Conservation (phyloP, 2,329 filamentous ascomycete genomes). For the Colletotrichum zoysiae region DNA sequence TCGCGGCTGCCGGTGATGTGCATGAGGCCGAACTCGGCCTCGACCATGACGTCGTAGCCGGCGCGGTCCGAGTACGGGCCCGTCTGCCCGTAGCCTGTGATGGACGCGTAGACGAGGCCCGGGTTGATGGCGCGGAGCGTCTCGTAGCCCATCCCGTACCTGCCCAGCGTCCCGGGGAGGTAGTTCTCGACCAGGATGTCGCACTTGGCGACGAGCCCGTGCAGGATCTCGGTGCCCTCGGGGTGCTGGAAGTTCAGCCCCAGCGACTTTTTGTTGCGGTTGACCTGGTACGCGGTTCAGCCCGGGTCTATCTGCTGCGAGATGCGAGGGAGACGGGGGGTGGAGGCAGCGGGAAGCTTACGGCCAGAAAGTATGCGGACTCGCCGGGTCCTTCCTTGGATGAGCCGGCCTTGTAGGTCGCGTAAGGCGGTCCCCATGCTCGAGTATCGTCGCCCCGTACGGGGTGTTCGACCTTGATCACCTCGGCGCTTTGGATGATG, state of each 20-base stretch:
- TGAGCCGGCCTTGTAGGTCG: constrained; percentile 75
- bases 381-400: constrained; percentile 80
- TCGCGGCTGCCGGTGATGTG: constrained; percentile 94
- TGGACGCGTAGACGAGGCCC: constrained; percentile 89
- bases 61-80: constrained; percentile 89
- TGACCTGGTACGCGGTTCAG: constrained; percentile 70
- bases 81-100: constrained; percentile 96
- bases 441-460: constrained; percentile 91
- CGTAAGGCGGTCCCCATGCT: constrained; percentile 97
- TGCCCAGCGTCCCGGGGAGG: constrained; percentile 87
- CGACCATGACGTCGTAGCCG: constrained; percentile 99
- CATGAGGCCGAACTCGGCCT: constrained; percentile 98
- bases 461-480: constrained; percentile 98
- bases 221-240: constrained; percentile 86
- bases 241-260: constrained; percentile 91
- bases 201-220: constrained; percentile 84
- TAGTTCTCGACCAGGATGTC: constrained; percentile 98
- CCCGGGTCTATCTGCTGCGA: not conserved
- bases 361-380: constrained; percentile 93
- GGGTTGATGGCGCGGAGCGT: constrained; percentile 87
- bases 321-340: not conserved
- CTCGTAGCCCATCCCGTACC: constrained; percentile 91
- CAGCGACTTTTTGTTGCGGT: constrained; percentile 96
- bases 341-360: constrained; percentile 56
- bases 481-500: constrained; percentile 79